Base-by-base conservation (phyloP, 805 yeast genomes). In the Myxozyma vanderwaltii region DNA sequence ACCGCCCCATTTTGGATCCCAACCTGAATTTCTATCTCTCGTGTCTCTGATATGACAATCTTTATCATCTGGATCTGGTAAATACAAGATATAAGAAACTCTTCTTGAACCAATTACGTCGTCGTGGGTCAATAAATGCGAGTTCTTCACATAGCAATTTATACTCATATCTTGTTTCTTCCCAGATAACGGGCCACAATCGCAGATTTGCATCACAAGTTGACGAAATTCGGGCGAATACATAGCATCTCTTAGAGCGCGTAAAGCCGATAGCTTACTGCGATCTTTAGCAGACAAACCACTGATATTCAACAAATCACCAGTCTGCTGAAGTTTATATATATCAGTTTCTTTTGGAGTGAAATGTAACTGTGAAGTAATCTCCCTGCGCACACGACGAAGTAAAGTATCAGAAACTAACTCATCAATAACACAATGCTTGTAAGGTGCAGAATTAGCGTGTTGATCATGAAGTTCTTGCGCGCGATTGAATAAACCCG, bases 301-400 rank as follows among this genome's bases (percentile, higher is more conserved):
- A 0, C 94, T 87, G 44, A 94, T 75, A 71, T 94, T 95, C 43
- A 97, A 96, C 66, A 94, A 80, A 74, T 97, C 71, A 86, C 99
- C 75, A 83, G 88, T 77, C 86, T 97, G 80, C 56, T 71, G 75
- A 75, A 85, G 96, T 72, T 89, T 91, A 74, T 94, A 94, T 63
- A 94, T 94, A 71, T 94, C 99, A 0, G 99, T 94, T 73, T 95
- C 99, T 73, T 95, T 94, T 67, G 86, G 84, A 8, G 98, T 91
- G 77, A 95, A 94, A 45, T 89, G 94, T 62, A 94, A 86, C 69
- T 91, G 87, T 1, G 79, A 75, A 64, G 89, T 81, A 26, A 95
- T 91, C 72, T 94, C 99, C 58, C 82, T 82, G 51, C 98, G 81
- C 1, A 95, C 98, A 31, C 81, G 80, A 63, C 94, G 77, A 54